A percentile compares a stretch with the other conserved stretches of the same genome.
Evolutionary conservation across 2,329 filamentous ascomycete genomes (phyloP).

Genomic region (Dactylellina haptotyla): DNA sequence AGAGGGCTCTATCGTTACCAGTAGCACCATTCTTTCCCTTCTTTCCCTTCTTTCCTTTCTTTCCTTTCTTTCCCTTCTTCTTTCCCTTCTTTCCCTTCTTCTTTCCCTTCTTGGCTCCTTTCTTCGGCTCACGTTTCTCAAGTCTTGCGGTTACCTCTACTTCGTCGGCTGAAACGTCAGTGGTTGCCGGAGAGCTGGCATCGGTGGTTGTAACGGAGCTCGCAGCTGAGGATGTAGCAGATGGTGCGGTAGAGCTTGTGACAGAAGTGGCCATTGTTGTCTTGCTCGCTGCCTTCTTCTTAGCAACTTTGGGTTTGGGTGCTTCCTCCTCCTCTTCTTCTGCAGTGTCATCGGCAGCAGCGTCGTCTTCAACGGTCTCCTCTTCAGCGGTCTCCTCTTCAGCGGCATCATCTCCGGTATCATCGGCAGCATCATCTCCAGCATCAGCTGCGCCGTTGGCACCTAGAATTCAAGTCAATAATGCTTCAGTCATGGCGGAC

Average conservation of each 20-base stretch:
- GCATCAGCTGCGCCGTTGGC: background rate
- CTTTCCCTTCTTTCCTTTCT: too few relatives aligned
- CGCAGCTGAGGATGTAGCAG: background rate
- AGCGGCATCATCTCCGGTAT: too few relatives aligned
- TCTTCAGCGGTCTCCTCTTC: too few relatives aligned
- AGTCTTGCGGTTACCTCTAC: background rate
- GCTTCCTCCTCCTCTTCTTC: background rate
- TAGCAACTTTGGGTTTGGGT: background rate
- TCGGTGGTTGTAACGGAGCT: background rate
- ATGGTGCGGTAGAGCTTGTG: background rate
- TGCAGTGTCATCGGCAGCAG: too few relatives aligned
- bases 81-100: constrained; percentile 3
- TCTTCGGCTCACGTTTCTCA: background rate
- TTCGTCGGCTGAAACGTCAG: background rate
- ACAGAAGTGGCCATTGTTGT: background rate
- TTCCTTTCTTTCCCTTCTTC: too few relatives aligned
- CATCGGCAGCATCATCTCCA: too few relatives aligned
- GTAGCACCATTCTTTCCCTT: too few relatives aligned
- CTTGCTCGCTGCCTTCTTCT: background rate
- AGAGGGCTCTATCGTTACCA: too few relatives aligned
- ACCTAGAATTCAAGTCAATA: background rate
- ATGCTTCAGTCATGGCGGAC: too few relatives aligned
- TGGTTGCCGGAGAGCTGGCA: background rate
- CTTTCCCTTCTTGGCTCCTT: background rate
- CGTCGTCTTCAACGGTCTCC: too few relatives aligned